These are phyloP conservation scores for Pleurotus citrinopileatus DNA, from an alignment of 768 basidiomycete genomes.

Conservation along the genomic window DNA sequence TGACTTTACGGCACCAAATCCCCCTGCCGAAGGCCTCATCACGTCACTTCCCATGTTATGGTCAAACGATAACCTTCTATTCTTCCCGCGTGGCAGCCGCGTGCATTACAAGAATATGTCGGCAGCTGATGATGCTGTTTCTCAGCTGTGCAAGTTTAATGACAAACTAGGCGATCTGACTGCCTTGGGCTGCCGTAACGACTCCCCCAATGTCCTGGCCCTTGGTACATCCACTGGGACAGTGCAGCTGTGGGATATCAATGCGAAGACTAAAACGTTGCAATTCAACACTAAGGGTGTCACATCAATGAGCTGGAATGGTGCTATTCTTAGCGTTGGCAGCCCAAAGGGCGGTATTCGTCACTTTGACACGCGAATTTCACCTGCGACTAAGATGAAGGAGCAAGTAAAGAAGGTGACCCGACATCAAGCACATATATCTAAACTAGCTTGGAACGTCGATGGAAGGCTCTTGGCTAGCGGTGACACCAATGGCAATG, in stretches of 20 bases:
- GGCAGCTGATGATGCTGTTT: conserved; percentile 35
- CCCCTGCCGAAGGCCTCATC: conserved; percentile 13
- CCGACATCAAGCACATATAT: conserved; percentile 67
- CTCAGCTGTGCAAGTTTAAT: conserved; percentile 48
- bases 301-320: conserved; percentile 64
- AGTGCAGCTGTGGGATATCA: conserved; percentile 73
- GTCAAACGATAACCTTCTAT: conserved; percentile 41
- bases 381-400: conserved; percentile 39
- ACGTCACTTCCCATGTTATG: conserved; percentile 34
- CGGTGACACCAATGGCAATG: conserved; percentile 72
- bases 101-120: conserved; percentile 49
- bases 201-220: conserved; percentile 45
- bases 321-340: conserved; percentile 62
- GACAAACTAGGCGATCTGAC: conserved; percentile 44
- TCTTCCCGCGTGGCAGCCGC: conserved; percentile 53
- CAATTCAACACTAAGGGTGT: conserved; percentile 59
- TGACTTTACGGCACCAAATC: conserved; percentile 24
- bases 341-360: conserved; percentile 68
- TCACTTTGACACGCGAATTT: conserved; percentile 68
- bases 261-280: conserved; percentile 49
- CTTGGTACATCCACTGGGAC: conserved; percentile 59
- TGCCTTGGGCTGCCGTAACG: conserved; percentile 38
- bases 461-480: conserved; percentile 70
- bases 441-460: conserved; percentile 62
- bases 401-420: conserved; percentile 66